Conservation (phyloP, 139 green algal species). For the Coccomyxa sp. region DNA sequence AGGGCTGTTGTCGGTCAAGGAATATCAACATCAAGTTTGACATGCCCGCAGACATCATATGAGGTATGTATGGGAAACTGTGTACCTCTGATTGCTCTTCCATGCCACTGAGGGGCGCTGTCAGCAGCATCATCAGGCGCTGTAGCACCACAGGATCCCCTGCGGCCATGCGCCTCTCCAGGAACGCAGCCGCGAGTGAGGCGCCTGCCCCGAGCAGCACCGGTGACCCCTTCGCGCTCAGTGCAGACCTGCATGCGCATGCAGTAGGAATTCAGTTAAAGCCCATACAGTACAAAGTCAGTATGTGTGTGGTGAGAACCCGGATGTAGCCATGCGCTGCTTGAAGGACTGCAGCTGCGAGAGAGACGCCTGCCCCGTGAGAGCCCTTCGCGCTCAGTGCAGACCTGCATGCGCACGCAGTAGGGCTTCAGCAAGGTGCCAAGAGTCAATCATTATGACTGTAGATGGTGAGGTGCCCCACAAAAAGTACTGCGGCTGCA, state of each 20-base stretch:
- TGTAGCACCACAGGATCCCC: constrained; percentile 53
- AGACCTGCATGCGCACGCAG: not conserved
- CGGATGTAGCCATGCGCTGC: not conserved
- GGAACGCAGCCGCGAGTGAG: constrained; percentile 56
- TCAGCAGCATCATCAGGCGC: constrained; percentile 62
- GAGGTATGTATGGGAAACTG: not conserved
- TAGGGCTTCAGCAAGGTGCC: no score
- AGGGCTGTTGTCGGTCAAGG: not conserved
- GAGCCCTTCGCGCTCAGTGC: not conserved
- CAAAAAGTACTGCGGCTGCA: no score
- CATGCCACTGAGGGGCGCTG: constrained; percentile 40
- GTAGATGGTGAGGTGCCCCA: no score
- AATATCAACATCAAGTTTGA: not conserved
- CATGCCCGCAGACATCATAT: not conserved
- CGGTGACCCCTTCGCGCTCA: constrained; percentile 36
- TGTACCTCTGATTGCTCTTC: not conserved
- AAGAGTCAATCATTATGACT: no score
- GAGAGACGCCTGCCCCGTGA: not conserved
- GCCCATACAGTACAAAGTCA: no score
- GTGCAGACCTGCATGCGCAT: constrained; percentile 14
- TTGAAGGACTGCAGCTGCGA: not conserved
- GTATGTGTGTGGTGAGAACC: no score
- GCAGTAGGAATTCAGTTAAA: not conserved
- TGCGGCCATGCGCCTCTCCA: constrained; percentile 51
- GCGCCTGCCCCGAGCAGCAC: constrained; percentile 49